A percentile compares a stretch with the other conserved stretches of the same genome.
Evolutionary conservation across 495 filamentous ascomycete genomes (phyloP).

Genomic region (Penicillium angulare): DNA sequence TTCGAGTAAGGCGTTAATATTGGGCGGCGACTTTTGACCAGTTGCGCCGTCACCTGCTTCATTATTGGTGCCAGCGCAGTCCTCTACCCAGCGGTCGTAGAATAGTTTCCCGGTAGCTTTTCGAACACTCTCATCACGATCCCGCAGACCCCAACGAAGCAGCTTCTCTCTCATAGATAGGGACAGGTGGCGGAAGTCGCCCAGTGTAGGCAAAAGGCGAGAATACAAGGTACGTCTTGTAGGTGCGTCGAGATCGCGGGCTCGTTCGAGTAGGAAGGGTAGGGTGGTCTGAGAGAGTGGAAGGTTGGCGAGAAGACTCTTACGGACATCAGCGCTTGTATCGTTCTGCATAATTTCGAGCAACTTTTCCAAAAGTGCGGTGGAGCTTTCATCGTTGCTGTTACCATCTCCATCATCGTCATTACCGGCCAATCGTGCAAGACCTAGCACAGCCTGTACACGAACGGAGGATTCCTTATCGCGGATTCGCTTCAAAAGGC

Average conservation of each 20-base stretch:
- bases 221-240: constrained; percentile 87
- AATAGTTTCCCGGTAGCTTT: constrained; percentile 90
- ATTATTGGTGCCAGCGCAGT: constrained; percentile 68
- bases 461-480: constrained; percentile 92
- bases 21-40: constrained; percentile 57
- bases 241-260: constrained; percentile 79
- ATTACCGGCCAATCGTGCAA: constrained; percentile 81
- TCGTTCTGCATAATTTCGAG: constrained; percentile 92
- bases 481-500: constrained; percentile 76
- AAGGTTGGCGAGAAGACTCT: constrained; percentile 83
- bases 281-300: constrained; percentile 77
- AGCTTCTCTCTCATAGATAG: constrained; percentile 96
- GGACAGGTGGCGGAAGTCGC: constrained; percentile 93
- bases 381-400: constrained; percentile 56
- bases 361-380: constrained; percentile 73
- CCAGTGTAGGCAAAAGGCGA: constrained; percentile 79
- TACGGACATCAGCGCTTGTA: constrained; percentile 86
- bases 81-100: constrained; percentile 92
- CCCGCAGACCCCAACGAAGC: constrained; percentile 89
- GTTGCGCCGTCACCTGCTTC: constrained; percentile 41
- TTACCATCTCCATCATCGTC: constrained; percentile 65
- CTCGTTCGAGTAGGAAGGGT: constrained; percentile 88
- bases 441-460: constrained; percentile 88
- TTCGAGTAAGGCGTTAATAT: constrained; percentile 75
- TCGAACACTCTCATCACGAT: constrained; percentile 91